Conservation (phyloP, 352 stramenopile species). For the Globisporangium perplexum region DNA sequence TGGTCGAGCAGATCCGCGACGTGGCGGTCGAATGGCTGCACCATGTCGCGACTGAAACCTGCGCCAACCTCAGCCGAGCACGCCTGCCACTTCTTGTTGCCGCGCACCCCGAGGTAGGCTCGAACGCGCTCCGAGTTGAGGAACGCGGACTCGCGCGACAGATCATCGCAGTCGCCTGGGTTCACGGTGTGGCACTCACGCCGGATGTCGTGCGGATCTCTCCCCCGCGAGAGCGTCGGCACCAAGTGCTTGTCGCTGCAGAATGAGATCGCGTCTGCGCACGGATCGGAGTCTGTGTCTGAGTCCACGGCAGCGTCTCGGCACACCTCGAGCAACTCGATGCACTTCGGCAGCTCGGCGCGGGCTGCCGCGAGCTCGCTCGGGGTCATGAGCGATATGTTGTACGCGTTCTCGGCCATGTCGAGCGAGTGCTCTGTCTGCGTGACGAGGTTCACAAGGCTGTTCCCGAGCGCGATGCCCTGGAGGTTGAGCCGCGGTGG, state of each 20-base stretch:
- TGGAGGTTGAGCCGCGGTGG: slow-evolving; percentile 22
- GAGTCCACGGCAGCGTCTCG: no score
- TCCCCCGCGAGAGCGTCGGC: slow-evolving; percentile 13
- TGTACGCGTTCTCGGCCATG: slow-evolving; percentile 67
- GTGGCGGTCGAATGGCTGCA: slow-evolving; percentile 18
- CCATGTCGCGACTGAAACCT: slow-evolving; percentile 41
- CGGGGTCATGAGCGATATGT: slow-evolving; percentile 44
- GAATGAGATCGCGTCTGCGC: background rate
- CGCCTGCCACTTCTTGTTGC: slow-evolving; percentile 64
- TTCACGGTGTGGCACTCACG: no score
- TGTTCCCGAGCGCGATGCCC: slow-evolving; percentile 33
- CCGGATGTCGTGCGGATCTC: slow-evolving; percentile 29
- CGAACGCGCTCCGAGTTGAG: slow-evolving; percentile 1
- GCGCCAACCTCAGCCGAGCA: slow-evolving; percentile 91
- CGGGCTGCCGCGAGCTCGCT: slow-evolving; percentile 12
- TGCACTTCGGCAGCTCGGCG: no score
- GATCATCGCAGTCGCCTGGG: background rate
- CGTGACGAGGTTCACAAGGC: slow-evolving; percentile 21
- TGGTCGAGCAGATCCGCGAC: slow-evolving; percentile 87
- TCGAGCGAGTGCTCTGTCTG: slow-evolving; percentile 38
- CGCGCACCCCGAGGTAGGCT: slow-evolving; percentile 15
- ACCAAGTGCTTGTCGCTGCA: background rate
- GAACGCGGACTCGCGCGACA: background rate
- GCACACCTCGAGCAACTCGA: no score
- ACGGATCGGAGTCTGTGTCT: background rate